Evolutionary conservation across 169 alveolate genomes (phyloP).

Genomic region (Plasmodium malariae): DNA sequence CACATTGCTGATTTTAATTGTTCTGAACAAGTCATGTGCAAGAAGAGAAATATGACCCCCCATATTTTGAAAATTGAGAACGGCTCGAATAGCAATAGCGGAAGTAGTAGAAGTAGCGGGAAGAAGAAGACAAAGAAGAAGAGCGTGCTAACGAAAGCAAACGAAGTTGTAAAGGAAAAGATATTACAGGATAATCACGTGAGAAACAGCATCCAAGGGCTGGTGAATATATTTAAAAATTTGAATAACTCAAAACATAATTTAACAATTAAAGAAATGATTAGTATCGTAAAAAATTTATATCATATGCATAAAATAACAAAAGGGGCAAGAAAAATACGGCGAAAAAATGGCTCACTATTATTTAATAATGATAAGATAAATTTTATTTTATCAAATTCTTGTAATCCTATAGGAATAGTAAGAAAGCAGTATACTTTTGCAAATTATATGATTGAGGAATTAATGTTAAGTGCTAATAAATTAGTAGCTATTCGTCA

Average conservation of each 20-base stretch:
- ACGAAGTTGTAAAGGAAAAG: too few relatives aligned
- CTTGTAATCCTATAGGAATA: constrained; percentile 50
- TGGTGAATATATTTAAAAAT: constrained; percentile 24
- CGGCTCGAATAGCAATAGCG: too few relatives aligned
- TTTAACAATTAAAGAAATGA: constrained; percentile 15
- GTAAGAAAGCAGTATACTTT: constrained; percentile 41
- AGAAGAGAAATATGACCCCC: too few relatives aligned
- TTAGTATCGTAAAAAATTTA: constrained; percentile 35
- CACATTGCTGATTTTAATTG: too few relatives aligned
- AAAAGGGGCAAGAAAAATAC: constrained; percentile 48
- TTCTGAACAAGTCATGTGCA: too few relatives aligned
- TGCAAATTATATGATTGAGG: constrained; percentile 93
- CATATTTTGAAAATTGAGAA: too few relatives aligned
- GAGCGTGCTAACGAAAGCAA: too few relatives aligned
- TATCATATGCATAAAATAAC: constrained; percentile 58
- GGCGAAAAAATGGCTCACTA: constrained; percentile 65
- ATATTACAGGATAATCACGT: constrained; percentile 16
- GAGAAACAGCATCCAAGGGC: neutral
- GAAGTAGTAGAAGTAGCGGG: too few relatives aligned
- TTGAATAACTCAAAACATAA: constrained; percentile 33
- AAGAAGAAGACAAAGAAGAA: too few relatives aligned
- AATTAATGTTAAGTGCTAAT: constrained; percentile 98
- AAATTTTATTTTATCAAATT: constrained; percentile 42
- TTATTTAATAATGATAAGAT: constrained; percentile 47
- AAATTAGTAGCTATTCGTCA: constrained; percentile 92